These are phyloP conservation scores for Vigna nakashimae DNA, from an alignment of 306 rosid species.

Conservation along the genomic window DNA sequence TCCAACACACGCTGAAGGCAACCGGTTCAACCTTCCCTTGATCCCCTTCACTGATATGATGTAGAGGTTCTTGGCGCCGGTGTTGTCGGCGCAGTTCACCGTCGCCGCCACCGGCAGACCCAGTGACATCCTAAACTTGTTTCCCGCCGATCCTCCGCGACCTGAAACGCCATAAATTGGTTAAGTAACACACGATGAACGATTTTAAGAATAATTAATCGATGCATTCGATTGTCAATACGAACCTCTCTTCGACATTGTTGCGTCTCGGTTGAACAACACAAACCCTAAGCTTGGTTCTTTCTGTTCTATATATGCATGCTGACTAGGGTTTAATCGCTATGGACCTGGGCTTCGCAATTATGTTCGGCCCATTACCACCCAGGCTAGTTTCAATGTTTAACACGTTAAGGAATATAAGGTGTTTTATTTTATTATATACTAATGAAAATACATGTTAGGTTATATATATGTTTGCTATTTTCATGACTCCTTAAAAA, in stretches of 20 bases:
- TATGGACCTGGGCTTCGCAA: neutral
- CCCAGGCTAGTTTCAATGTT: no score
- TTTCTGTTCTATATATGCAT: neutral
- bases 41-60: conserved; percentile 91
- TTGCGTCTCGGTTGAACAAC: conserved; percentile 24
- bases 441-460: no score
- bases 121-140: conserved; percentile 90
- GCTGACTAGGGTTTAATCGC: conserved; percentile 33
- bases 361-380: neutral
- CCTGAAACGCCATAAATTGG: conserved; percentile 44
- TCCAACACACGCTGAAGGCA: conserved; percentile 92
- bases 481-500: no score
- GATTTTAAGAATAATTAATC: no score
- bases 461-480: no score
- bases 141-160: conserved; percentile 90
- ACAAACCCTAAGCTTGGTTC: neutral
- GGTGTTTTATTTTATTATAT: no score
- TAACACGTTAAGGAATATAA: no score
- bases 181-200: neutral
- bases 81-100: conserved; percentile 90
- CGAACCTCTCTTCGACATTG: conserved; percentile 72
- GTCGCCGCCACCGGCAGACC: conserved; percentile 98
- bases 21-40: conserved; percentile 82
- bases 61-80: conserved; percentile 93
- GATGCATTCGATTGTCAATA: no score